Evolutionary conservation across 129 eudicot genomes (phyloP).

Genomic region (Pseudognaphalium luteoalbum): DNA sequence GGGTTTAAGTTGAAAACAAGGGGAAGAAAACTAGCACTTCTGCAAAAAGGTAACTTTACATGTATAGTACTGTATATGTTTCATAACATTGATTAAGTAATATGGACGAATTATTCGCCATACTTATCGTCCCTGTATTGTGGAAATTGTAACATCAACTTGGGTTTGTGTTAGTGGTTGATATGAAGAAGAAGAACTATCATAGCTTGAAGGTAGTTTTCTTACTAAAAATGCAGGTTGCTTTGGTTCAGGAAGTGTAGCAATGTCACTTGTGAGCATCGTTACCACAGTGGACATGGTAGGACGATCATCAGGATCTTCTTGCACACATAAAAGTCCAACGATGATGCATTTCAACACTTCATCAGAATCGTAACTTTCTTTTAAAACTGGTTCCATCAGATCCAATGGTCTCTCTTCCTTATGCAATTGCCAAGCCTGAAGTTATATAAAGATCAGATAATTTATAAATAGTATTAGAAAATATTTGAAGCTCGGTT

Average conservation of each 20-base stretch:
- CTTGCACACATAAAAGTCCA: conserved; percentile 56
- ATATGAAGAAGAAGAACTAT: conserved; percentile 32
- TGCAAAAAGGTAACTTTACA: conserved; percentile 6
- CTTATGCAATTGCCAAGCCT: conserved; percentile 50
- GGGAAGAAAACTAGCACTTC: not conserved
- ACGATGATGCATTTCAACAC: conserved; percentile 46
- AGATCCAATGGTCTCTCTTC: conserved; percentile 42
- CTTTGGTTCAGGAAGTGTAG: conserved; percentile 52
- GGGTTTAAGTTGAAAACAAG: not conserved
- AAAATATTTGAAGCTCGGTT: not conserved
- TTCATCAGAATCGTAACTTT: conserved; percentile 28
- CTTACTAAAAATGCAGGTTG: conserved; percentile 50
- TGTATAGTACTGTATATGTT: not conserved
- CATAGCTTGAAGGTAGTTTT: conserved; percentile 24
- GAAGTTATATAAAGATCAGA: not conserved
- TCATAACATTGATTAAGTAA: not conserved
- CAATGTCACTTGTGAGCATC: conserved; percentile 40
- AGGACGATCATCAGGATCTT: conserved; percentile 55
- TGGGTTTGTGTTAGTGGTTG: conserved; percentile 35
- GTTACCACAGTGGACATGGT: conserved; percentile 41
- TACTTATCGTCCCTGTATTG: conserved; percentile 36
- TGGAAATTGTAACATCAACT: conserved; percentile 33
- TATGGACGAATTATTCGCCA: not conserved
- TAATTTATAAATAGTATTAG: not conserved
- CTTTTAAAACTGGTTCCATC: conserved; percentile 33